Conservation (phyloP, 805 yeast genomes). For the Teunomyces tritomae region DNA sequence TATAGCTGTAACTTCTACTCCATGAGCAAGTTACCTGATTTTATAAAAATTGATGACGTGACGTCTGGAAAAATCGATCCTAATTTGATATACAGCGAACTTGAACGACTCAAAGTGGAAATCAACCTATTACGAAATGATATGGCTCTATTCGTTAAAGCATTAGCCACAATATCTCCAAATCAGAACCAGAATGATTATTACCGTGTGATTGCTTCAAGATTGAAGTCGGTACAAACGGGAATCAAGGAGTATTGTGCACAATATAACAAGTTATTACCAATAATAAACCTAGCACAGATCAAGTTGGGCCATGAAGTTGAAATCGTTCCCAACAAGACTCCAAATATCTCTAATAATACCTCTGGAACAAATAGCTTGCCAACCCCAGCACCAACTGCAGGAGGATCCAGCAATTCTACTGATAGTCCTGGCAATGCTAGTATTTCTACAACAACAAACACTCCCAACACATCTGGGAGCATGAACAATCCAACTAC, state of each 20-base stretch:
- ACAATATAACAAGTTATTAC: slow-evolving; percentile 45
- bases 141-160: slow-evolving; percentile 36
- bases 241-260: slow-evolving; percentile 43
- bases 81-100: slow-evolving; percentile 40
- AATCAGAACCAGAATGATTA: slow-evolving; percentile 36
- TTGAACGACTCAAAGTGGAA: slow-evolving; percentile 42
- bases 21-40: slow-evolving; percentile 24
- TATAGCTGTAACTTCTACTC: not conserved
- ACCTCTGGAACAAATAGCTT: not conserved
- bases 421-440: not conserved
- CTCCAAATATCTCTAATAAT: not conserved
- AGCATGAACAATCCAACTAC: not conserved
- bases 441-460: not conserved
- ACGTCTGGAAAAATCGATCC: slow-evolving; percentile 42
- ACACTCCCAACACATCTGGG: not conserved
- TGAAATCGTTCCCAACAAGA: slow-evolving; percentile 36
- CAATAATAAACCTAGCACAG: slow-evolving; percentile 51
- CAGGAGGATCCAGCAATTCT: not conserved
- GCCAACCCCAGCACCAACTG: slow-evolving; percentile 5
- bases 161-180: slow-evolving; percentile 33
- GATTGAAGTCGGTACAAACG: slow-evolving; percentile 35
- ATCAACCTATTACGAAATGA: slow-evolving; percentile 41
- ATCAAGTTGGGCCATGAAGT: slow-evolving; percentile 50
- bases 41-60: slow-evolving; percentile 42
- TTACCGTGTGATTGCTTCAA: slow-evolving; percentile 33